Evolutionary conservation across 2,329 filamentous ascomycete genomes (phyloP), one percentile per base, ranked within the genome.

Genomic region (Dichotomopilus funicola): DNA sequence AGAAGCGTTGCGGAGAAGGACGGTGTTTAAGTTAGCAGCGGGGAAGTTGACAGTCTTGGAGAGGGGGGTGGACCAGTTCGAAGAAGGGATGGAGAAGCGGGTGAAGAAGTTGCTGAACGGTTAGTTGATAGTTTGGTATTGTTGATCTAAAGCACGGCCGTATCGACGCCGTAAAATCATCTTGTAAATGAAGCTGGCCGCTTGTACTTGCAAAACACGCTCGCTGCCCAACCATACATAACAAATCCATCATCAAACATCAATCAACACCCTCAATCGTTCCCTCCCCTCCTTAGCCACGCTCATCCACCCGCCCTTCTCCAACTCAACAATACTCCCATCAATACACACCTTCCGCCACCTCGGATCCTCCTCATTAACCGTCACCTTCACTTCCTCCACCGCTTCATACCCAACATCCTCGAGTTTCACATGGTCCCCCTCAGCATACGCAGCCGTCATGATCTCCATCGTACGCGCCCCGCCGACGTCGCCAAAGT

Each of bases 301-400:
- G 57, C 82, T 80, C 70, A 95, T 81, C 77, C 82, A 86, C 0
- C 91, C 64, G 1, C 79, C 83, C 51, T 76, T 69, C 19, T 87
- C 86, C 0, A 96, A 73, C 56, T 82, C 79, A 3, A 96, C 82
- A 64, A 95, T 95, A 52, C 87, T 90, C 3, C 92, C 92, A 70
- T 97, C 92, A n/a, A 97, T 77, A 68, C 92, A 97, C 11, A 95
- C 80, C 65, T 91, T 83, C 58, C 92, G 78, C 91, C 91, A 96
- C 51, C 83, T 75, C 46, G 74, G 75, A n/a, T 89, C 83, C 12
- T 80, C 74, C 65, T 94, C 88, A 1, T 74, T 60, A 38, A 89
- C 83, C 12, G 80, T 77, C 47, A 96, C 82, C 56, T 73, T 76
- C 13, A 96, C 62, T 51, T 80, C 80, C 2, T 87, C 80, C 6